phyloP scores from a whole-genome alignment of 805 yeast species.

The Tetrapisispora pingtungensis region DNA sequence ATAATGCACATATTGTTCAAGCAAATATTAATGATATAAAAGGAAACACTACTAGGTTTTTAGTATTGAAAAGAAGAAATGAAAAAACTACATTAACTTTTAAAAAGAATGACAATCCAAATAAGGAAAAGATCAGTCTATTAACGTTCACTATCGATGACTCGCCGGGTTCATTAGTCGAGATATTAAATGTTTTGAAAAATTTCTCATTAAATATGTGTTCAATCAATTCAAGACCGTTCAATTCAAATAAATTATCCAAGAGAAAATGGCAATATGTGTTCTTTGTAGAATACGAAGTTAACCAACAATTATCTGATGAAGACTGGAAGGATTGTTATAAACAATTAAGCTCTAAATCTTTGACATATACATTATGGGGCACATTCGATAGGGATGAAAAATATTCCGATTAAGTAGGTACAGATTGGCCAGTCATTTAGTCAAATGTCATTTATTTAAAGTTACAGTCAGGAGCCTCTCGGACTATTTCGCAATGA shows the following conservation, averaged over 20 bases:
- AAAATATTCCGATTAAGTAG: slow-evolving; percentile 24
- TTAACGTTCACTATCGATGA: slow-evolving; percentile 58
- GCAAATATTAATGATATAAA: slow-evolving; percentile 58
- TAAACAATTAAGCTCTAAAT: slow-evolving; percentile 33
- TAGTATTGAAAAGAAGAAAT: slow-evolving; percentile 43
- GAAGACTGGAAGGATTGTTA: slow-evolving; percentile 28
- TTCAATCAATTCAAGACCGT: slow-evolving; percentile 71
- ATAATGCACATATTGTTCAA: slow-evolving; percentile 44
- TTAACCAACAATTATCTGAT: slow-evolving; percentile 21
- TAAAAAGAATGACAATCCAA: not conserved
- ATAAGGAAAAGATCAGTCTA: slow-evolving; percentile 34
- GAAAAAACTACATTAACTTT: not conserved
- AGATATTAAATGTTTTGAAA: slow-evolving; percentile 50
- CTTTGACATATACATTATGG: slow-evolving; percentile 44
- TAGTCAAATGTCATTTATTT: too few relatives aligned
- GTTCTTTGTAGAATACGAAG: slow-evolving; percentile 58
- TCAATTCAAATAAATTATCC: slow-evolving; percentile 35
- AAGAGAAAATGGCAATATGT: slow-evolving; percentile 61
- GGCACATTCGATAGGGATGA: slow-evolving; percentile 47
- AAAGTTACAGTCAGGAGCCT: too few relatives aligned
- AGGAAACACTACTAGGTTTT: slow-evolving; percentile 78
- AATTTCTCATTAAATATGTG: slow-evolving; percentile 51
- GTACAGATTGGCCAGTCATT: too few relatives aligned
- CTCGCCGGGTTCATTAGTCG: slow-evolving; percentile 66
- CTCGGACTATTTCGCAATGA: too few relatives aligned